phyloP scores from a whole-genome alignment of 2,329 filamentous ascomycete species.

The Verticillium isaacii region DNA sequence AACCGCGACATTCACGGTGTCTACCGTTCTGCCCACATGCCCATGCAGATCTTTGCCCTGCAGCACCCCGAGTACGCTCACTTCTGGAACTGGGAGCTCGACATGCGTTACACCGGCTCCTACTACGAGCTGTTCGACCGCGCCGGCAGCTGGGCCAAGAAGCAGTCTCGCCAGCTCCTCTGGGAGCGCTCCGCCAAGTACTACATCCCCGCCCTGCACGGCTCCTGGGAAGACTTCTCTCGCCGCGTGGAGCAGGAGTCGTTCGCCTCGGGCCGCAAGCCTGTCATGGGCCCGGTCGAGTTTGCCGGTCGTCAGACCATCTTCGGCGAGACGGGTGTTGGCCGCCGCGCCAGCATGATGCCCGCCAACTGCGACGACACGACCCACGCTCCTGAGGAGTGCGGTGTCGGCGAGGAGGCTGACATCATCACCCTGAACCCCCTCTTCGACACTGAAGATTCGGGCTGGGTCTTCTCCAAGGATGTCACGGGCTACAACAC shows the following conservation, averaged over 20 bases:
- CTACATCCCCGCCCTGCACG: constrained; percentile 68
- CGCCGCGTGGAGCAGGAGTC: constrained; percentile 60
- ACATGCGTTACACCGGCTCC: constrained; percentile 60
- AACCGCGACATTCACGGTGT: constrained; percentile 61
- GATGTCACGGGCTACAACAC: constrained; percentile 66
- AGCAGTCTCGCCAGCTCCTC: constrained; percentile 65
- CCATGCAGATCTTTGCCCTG: constrained; percentile 60
- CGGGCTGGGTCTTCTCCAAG: constrained; percentile 67
- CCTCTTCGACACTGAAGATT: constrained; percentile 66
- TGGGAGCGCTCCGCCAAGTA: constrained; percentile 77
- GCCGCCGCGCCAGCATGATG: constrained; percentile 37
- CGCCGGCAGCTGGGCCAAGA: constrained; percentile 59
- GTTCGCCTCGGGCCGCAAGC: constrained; percentile 39
- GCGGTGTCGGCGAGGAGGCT: constrained; percentile 67
- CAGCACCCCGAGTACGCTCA: constrained; percentile 60
- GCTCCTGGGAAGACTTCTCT: constrained; percentile 68
- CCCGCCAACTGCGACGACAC: constrained; percentile 46
- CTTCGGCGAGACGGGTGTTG: constrained; percentile 45
- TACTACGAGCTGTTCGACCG: constrained; percentile 71
- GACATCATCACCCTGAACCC: constrained; percentile 77
- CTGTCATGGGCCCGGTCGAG: constrained; percentile 65
- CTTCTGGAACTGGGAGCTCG: constrained; percentile 70
- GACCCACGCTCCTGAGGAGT: constrained; percentile 29
- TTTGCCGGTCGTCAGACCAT: constrained; percentile 44
- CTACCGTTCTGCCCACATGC: constrained; percentile 60